Evolutionary conservation across 129 eudicot genomes (phyloP).

Genomic region (Heracleum sosnowskyi): DNA sequence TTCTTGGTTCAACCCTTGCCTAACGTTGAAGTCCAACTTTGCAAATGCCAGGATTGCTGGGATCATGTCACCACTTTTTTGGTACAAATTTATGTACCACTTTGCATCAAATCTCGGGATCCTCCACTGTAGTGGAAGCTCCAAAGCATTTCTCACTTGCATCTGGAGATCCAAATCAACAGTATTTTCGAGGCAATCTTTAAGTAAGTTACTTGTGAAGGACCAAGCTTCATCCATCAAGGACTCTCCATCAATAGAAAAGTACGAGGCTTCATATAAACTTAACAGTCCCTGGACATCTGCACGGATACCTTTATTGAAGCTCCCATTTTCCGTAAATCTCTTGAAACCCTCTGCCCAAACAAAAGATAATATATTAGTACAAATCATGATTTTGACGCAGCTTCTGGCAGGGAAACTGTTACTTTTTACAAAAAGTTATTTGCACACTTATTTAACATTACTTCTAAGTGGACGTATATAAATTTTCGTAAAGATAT

Average conservation of each 20-base stretch:
- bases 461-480: too few relatives aligned
- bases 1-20: background rate
- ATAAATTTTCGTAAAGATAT: background rate
- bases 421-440: too few relatives aligned
- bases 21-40: conserved; percentile 1
- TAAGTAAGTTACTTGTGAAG: conserved; percentile 29
- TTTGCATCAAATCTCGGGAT: background rate
- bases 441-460: too few relatives aligned
- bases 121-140: conserved; percentile 6
- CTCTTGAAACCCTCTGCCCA: background rate
- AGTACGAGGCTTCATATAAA: conserved; percentile 57
- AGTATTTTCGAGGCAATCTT: background rate
- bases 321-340: background rate
- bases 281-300: conserved; percentile 43
- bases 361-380: background rate
- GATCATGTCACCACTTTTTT: background rate
- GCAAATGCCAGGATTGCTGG: background rate
- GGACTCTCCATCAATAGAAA: conserved; percentile 34
- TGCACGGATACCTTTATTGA: conserved; percentile 7
- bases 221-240: conserved; percentile 29
- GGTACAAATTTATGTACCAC: background rate
- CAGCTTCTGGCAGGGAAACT: too few relatives aligned
- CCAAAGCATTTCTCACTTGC: background rate
- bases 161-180: background rate
- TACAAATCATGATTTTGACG: too few relatives aligned